Conservation (phyloP, 75 land plant genomes). For the Picea sitchensis region DNA sequence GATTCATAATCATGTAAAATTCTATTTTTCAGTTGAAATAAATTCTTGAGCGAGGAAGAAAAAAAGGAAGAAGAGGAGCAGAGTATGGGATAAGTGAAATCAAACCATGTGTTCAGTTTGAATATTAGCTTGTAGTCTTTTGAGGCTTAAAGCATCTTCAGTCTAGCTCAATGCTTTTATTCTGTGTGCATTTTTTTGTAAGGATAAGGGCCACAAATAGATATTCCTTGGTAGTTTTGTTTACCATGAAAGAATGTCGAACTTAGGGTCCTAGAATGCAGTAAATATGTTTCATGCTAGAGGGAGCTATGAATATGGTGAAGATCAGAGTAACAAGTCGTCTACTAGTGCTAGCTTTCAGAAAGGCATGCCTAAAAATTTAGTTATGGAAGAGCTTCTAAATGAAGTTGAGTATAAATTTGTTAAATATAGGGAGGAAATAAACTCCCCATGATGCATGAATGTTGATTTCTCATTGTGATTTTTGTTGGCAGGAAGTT, state of each 20-base stretch:
- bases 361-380: not conserved
- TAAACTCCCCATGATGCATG: not conserved
- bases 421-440: not conserved
- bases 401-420: not conserved
- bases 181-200: not conserved
- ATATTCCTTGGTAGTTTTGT: too few relatives aligned
- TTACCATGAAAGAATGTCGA: not conserved
- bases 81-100: too few relatives aligned
- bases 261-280: conserved; percentile 1
- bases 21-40: not conserved
- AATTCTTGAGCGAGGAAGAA: too few relatives aligned
- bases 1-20: not conserved
- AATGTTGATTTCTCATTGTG: not conserved
- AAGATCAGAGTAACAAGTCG: not conserved
- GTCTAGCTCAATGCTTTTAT: not conserved
- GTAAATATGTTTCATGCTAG: not conserved
- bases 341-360: not conserved
- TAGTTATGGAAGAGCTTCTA: not conserved
- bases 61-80: too few relatives aligned
- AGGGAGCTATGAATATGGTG: not conserved
- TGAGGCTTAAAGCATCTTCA: too few relatives aligned
- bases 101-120: too few relatives aligned
- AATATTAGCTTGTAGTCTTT: too few relatives aligned
- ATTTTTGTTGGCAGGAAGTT: too few relatives aligned
- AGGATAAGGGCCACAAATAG: not conserved